Base-by-base conservation (phyloP, 371 early-diverging fungal species). In the Rhizopus microsporus region DNA sequence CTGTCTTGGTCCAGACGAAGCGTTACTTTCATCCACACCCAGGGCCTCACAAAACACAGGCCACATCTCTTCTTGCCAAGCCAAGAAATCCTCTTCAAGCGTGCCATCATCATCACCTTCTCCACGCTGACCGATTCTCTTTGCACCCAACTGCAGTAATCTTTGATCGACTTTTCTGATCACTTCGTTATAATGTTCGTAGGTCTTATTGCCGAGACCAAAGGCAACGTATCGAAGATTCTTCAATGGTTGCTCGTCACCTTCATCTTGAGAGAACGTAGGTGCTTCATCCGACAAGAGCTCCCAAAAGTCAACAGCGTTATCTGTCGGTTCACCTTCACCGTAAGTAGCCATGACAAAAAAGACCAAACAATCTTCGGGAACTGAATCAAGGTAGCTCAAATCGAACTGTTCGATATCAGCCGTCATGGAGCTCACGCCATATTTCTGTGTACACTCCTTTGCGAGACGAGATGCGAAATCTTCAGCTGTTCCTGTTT, bases 401-500 rank as follows among this genome's bases (percentile, higher is more conserved):
- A 91, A 79, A 60, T 96, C 94, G 68, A 89, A 94, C 39, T 89
- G 85, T 69, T 97, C 98, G 55, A 87, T 74, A 67, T 97, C 96
- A 39, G 89, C 85, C 8, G 87, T 85, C 79, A 94, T 82, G 7
- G 86, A 79, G 49, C 71, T 83, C 54, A 93, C 78, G 59, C 90
- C 89, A 71, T 81, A 91, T 49, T 81, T 81, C 65, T 90, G 83
- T 32, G 81, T 65, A 56, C 86, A 88, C 65, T 94, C 95, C 68
- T 93, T 93, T 63, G 91, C 91, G 46, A 91, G 62, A 47, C 94
- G 92, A 59, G 79, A 77, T 62, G 97, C 96, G 65, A 90, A 91
- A 62, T 96, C 99, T 73, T 98, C 96, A 17, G 97, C 99, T 17
- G 95, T 95, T 55, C 98, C 98, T 30, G 96, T 96, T 78, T 97